phyloP scores from a whole-genome alignment of 2,329 filamentous ascomycete species.

The Cercospora nicotianae region DNA sequence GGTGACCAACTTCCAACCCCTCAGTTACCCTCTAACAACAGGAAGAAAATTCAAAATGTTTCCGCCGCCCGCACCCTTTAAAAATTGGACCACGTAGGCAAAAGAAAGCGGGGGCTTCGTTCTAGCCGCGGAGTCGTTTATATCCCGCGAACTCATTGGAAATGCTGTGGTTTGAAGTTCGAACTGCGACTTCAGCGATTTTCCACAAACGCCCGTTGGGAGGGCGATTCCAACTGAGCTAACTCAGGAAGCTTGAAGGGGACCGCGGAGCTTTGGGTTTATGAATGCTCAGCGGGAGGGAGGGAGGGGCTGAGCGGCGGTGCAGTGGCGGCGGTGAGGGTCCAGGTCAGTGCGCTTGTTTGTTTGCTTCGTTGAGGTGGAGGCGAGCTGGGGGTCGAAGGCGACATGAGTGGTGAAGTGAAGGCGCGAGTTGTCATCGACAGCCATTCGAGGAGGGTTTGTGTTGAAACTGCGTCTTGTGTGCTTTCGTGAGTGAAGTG shows the following conservation, averaged over 20 bases:
- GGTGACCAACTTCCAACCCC: too few species aligned
- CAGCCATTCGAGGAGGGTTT: not conserved
- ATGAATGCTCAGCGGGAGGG: not conserved
- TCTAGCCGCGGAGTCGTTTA: not conserved
- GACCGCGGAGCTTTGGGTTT: not conserved
- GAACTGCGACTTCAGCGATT: not conserved
- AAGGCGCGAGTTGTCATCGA: not conserved
- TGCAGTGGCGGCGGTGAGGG: not conserved
- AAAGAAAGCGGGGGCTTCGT: not conserved
- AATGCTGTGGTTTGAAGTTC: not conserved
- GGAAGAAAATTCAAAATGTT: too few species aligned
- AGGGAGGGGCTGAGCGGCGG: not conserved
- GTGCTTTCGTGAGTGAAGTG: not conserved
- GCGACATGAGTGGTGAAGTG: not conserved
- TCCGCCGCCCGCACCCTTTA: too few species aligned
- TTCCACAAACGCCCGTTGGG: not conserved
- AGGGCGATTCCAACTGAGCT: not conserved
- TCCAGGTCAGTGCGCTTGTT: not conserved
- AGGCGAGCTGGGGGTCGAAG: too few species aligned
- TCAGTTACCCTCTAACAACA: too few species aligned
- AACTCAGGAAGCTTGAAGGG: not conserved
- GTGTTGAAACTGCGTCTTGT: not conserved
- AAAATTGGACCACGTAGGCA: too few species aligned
- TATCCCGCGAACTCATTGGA: not conserved
- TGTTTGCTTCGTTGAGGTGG: not conserved